Evolutionary conservation across 495 filamentous ascomycete genomes (phyloP).

Genomic region (Hypoxylon fragiforme): DNA sequence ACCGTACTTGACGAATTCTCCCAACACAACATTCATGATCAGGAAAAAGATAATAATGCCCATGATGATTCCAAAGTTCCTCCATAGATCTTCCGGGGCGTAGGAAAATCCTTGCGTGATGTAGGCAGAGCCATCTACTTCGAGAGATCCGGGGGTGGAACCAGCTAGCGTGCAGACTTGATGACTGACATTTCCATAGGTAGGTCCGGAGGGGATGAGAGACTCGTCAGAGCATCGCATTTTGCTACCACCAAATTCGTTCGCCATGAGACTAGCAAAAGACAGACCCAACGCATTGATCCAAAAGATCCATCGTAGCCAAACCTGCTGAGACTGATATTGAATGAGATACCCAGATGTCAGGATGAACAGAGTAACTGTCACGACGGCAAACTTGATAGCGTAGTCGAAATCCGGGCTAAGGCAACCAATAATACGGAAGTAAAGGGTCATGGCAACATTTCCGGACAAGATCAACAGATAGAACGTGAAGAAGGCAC

Average conservation of each 20-base stretch:
- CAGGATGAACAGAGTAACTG: constrained; percentile 77
- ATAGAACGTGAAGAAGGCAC: constrained; percentile 79
- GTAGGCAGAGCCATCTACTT: constrained; percentile 64
- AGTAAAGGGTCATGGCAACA: constrained; percentile 77
- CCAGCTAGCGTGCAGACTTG: constrained; percentile 77
- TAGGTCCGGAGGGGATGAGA: constrained; percentile 65
- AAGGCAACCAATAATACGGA: constrained; percentile 75
- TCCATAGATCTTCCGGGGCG: constrained; percentile 63
- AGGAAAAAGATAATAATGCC: constrained; percentile 71
- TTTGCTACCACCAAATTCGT: constrained; percentile 70
- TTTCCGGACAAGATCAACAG: constrained; percentile 72
- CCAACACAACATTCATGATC: constrained; percentile 67
- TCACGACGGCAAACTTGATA: constrained; percentile 73
- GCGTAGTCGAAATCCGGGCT: constrained; percentile 86
- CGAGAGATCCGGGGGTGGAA: constrained; percentile 60
- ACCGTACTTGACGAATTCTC: constrained; percentile 75
- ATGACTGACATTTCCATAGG: constrained; percentile 66
- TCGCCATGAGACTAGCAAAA: constrained; percentile 78
- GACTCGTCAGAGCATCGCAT: constrained; percentile 66
- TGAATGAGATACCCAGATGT: constrained; percentile 83
- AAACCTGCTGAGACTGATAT: constrained; percentile 67
- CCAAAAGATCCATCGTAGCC: constrained; percentile 82
- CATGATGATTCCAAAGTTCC: constrained; percentile 75
- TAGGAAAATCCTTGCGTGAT: constrained; percentile 67
- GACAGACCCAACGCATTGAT: constrained; percentile 76